A percentile compares a stretch with the other conserved stretches of the same genome.
phyloP scores from a whole-genome alignment of 1,284 basidiomycete genomes.

The Porodaedalea pini region DNA sequence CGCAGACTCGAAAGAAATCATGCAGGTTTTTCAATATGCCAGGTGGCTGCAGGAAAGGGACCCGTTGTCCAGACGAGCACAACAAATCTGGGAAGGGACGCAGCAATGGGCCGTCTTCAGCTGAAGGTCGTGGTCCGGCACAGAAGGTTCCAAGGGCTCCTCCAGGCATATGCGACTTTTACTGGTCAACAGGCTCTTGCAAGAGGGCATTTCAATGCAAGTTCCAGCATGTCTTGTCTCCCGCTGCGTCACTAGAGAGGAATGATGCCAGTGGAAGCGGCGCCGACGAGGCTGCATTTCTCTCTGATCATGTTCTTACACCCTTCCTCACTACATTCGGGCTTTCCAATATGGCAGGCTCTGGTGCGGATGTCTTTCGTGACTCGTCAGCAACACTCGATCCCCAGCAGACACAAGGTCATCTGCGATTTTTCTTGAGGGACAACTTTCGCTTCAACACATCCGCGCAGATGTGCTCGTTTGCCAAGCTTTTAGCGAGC shows the following conservation, averaged over 20 bases:
- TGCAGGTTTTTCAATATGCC: constrained; percentile 39
- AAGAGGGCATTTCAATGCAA: constrained; percentile 45
- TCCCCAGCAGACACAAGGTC: constrained; percentile 49
- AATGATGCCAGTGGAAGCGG: background rate
- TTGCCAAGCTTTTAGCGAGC: constrained; percentile 45
- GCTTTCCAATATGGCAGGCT: constrained; percentile 39
- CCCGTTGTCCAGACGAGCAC: constrained; percentile 34
- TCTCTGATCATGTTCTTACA: too few relatives aligned
- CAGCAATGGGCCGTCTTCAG: constrained; percentile 18
- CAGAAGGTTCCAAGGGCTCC: constrained; percentile 32
- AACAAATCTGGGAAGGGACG: constrained; percentile 22
- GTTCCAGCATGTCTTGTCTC: constrained; percentile 38
- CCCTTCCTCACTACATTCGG: constrained; percentile 46
- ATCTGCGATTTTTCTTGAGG: constrained; percentile 41
- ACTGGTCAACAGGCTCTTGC: constrained; percentile 51
- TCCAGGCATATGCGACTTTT: constrained; percentile 45
- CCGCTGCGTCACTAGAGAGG: constrained; percentile 16
- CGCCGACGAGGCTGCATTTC: background rate
- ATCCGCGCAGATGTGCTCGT: constrained; percentile 44
- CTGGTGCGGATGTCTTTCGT: constrained; percentile 38
- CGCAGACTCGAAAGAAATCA: constrained; percentile 20
- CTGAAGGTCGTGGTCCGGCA: constrained; percentile 14
- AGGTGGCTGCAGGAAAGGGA: constrained; percentile 40
- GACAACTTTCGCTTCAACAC: constrained; percentile 44
- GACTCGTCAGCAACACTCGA: constrained; percentile 31